These are phyloP conservation scores for Cenchrus fungigraminus DNA, from an alignment of 176 grass and related monocot species.

Conservation along the genomic window DNA sequence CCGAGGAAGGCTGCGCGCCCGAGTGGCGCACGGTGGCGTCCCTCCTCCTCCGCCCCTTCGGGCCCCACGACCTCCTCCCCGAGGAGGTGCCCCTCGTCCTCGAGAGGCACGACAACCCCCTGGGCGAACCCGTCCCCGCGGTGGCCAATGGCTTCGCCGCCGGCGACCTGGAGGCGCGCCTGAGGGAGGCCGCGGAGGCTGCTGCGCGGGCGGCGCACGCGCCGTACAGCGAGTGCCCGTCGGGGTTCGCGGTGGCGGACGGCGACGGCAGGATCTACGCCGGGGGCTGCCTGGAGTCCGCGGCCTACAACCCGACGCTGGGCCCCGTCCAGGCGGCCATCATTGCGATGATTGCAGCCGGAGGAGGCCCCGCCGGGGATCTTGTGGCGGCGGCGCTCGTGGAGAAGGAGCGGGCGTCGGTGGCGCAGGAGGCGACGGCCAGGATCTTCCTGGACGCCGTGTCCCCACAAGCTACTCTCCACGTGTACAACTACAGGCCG, in stretches of 20 bases:
- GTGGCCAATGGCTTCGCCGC: conserved; percentile 43
- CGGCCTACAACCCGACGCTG: conserved; percentile 93
- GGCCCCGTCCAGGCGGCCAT: conserved; percentile 87
- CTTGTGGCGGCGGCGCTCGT: conserved; percentile 78
- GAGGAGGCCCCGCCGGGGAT: conserved; percentile 34
- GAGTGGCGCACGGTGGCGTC: conserved; percentile 73
- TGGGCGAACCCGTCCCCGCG: conserved; percentile 37
- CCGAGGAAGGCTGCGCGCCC: conserved; percentile 38
- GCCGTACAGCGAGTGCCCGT: conserved; percentile 78
- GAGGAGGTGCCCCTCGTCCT: conserved; percentile 70
- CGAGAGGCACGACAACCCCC: conserved; percentile 68
- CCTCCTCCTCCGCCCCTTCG: conserved; percentile 78
- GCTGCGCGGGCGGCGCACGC: conserved; percentile 77
- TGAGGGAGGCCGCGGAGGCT: conserved; percentile 59
- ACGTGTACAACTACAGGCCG: conserved; percentile 77
- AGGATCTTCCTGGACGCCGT: conserved; percentile 76
- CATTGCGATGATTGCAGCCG: conserved; percentile 60
- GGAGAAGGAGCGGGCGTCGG: conserved; percentile 64
- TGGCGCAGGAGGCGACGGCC: conserved; percentile 78
- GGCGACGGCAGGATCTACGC: conserved; percentile 63
- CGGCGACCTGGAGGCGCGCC: conserved; percentile 30
- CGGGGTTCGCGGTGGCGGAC: conserved; percentile 88
- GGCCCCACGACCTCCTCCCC: conserved; percentile 75
- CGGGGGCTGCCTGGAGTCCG: conserved; percentile 73
- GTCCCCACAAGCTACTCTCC: conserved; percentile 63